Percentiles rank a stretch among this genome's conserved stretches.
Evolutionary conservation across 2,329 filamentous ascomycete species (phyloP).

Genomic region (Colletotrichum musae): DNA sequence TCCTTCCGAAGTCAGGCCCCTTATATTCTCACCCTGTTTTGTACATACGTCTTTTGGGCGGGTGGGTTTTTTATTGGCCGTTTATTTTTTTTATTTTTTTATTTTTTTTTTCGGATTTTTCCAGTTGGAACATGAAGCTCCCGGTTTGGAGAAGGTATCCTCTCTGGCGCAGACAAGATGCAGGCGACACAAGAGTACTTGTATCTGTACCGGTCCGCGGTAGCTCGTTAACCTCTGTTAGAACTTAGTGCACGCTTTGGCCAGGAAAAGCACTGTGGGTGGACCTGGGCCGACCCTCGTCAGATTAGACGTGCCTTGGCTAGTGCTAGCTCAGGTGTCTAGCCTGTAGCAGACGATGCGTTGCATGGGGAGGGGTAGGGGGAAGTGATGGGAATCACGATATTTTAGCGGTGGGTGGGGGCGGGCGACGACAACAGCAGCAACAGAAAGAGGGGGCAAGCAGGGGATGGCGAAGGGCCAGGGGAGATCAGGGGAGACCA

Average conservation of each 20-base stretch:
- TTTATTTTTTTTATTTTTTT: neutral
- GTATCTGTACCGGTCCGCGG: neutral
- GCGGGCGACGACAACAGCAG: neutral
- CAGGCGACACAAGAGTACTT: slow-evolving; percentile 5
- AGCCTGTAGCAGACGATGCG: slow-evolving; percentile 32
- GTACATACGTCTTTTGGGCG: too few relatives aligned
- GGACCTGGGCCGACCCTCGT: slow-evolving; percentile 4
- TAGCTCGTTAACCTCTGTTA: too few relatives aligned
- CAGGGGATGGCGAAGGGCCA: slow-evolving; percentile 7
- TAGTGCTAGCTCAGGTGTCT: slow-evolving; percentile 20
- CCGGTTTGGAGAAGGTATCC: slow-evolving; percentile 4
- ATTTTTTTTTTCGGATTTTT: neutral
- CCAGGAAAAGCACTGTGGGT: slow-evolving; percentile 8
- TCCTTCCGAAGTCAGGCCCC: too few relatives aligned
- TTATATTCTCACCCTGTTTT: too few relatives aligned
- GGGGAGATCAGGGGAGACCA: neutral
- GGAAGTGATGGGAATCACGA: slow-evolving; percentile 16
- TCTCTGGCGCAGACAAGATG: neutral
- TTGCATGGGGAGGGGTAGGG: slow-evolving; percentile 32
- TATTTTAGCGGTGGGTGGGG: slow-evolving; percentile 4
- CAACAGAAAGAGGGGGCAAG: slow-evolving; percentile 9
- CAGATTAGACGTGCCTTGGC: slow-evolving; percentile 14
- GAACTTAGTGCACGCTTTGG: neutral
- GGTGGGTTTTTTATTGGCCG: neutral
- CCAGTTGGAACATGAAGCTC: neutral